Base-by-base conservation (phyloP, 129 eudicot genomes). In the Centrapalus pauciflorus region DNA sequence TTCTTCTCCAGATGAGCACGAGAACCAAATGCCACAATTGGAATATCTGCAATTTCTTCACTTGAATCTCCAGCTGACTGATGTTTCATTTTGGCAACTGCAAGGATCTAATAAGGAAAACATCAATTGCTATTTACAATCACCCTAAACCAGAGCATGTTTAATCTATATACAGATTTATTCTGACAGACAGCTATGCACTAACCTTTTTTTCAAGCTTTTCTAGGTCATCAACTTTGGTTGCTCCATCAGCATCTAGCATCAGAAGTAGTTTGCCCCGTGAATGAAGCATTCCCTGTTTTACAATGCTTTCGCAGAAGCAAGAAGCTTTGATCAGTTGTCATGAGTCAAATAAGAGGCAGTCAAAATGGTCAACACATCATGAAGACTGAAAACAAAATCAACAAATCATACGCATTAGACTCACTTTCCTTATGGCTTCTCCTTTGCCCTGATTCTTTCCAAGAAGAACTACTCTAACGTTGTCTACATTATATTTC, bases 191-290 rank as follows among this genome's bases (percentile, higher is more conserved):
- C 12, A 34, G 65, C 14, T 43, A 38, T 4, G 21, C 0, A 80
- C 79, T 61, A 67, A 89, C 99, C 99, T 93, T 92, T 33, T 83
- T 86, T 80, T 93, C 99, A 79, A 93, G 99, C 62, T 93, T 93
- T 84, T 82, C 96, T 23, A 89, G 78, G 84, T 93, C 99, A 74
- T 81, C 79, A 59, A 93, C 92, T 83, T 84, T 89, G 46, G 99
- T 93, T 37, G 99, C 99, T 21, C 99, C 99, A 80, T 93, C 99
- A 73, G 99, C 99, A 80, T 93, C 99, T 59, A 93, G 90, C 99
- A 93, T 93, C 26, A 90, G 76, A 61, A 90, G 91, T 34, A 90
- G 69, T 82, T 90, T 84, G 43, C 97, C 97, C 46, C 97, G 83
- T 32, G 97, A 80, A 82, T 93, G 99, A 82, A 93, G 99, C 96